These are phyloP conservation scores for Earliella scabrosa DNA, from an alignment of 1,284 basidiomycete genomes.

Conservation along the genomic window DNA sequence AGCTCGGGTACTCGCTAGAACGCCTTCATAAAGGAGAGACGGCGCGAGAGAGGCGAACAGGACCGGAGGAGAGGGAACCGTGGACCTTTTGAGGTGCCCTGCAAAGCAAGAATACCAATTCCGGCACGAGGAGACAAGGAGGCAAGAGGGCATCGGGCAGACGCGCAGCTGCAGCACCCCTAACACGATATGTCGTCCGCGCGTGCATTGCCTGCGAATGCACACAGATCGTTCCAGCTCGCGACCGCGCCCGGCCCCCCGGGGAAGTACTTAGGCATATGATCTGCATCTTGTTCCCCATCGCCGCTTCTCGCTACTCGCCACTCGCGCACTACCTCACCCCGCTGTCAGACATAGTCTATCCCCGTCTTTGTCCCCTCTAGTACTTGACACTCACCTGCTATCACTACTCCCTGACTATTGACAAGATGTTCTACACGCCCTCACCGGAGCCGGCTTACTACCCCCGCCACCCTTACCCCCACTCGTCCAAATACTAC, in stretches of 20 bases:
- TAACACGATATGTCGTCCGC: slow-evolving; percentile 19
- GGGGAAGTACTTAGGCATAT: slow-evolving; percentile 19
- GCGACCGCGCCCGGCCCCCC: slow-evolving; percentile 11
- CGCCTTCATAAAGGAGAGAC: slow-evolving; percentile 24
- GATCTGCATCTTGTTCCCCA: slow-evolving; percentile 7
- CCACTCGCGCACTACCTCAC: slow-evolving; percentile 7
- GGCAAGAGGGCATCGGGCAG: slow-evolving; percentile 25
- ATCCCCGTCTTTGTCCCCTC: too few relatives aligned
- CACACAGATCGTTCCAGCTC: background rate
- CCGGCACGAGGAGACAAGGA: slow-evolving; percentile 36
- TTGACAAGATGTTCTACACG: slow-evolving; percentile 6
- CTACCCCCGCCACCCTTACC: slow-evolving; percentile 13
- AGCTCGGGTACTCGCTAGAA: slow-evolving; percentile 12
- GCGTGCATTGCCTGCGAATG: slow-evolving; percentile 4
- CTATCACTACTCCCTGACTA: background rate
- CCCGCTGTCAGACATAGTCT: too few relatives aligned
- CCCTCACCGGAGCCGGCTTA: slow-evolving; percentile 10
- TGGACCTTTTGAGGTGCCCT: slow-evolving; percentile 3
- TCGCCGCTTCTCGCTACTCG: slow-evolving; percentile 1
- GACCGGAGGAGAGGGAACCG: slow-evolving; percentile 7
- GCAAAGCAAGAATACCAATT: slow-evolving; percentile 24
- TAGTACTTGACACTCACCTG: background rate
- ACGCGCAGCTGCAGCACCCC: slow-evolving; percentile 24
- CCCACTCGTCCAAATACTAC: slow-evolving; percentile 15
- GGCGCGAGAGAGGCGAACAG: slow-evolving; percentile 19